phyloP scores from a whole-genome alignment of 257 asterid species.

The Fraxinus excelsior region DNA sequence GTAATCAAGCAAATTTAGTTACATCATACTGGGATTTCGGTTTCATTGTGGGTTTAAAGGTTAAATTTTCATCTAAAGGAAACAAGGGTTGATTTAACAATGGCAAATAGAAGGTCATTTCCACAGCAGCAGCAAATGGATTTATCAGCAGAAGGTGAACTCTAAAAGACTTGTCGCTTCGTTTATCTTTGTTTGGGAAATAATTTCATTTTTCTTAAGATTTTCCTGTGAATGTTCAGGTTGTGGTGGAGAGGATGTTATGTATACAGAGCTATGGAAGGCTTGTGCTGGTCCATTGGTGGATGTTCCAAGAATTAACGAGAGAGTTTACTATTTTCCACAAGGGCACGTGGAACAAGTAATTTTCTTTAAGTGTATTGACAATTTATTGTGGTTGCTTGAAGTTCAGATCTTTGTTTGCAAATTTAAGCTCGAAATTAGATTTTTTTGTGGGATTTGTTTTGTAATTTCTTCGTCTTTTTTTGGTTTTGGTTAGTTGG shows the following conservation, averaged over 20 bases:
- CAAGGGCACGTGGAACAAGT: conserved; percentile 99
- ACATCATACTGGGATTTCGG: too few relatives aligned
- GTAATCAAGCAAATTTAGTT: too few relatives aligned
- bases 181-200: too few relatives aligned
- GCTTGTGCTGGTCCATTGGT: conserved; percentile 97
- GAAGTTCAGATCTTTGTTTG: conserved; percentile 33
- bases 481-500: too few relatives aligned
- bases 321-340: conserved; percentile 86
- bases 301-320: conserved; percentile 70
- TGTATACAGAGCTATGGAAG: conserved; percentile 82
- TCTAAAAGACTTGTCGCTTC: too few relatives aligned
- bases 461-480: too few relatives aligned
- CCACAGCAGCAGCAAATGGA: too few relatives aligned
- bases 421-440: conserved; percentile 20
- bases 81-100: too few relatives aligned
- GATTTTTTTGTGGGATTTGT: background rate
- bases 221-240: conserved; percentile 34
- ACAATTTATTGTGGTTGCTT: background rate
- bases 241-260: conserved; percentile 45
- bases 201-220: background rate
- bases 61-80: too few relatives aligned
- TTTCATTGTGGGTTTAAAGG: too few relatives aligned
- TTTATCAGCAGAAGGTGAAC: too few relatives aligned
- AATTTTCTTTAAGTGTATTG: background rate
- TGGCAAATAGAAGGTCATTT: too few relatives aligned